phyloP scores from a whole-genome alignment of 2,329 filamentous ascomycete genomes.

The Aspergillus sp. region DNA sequence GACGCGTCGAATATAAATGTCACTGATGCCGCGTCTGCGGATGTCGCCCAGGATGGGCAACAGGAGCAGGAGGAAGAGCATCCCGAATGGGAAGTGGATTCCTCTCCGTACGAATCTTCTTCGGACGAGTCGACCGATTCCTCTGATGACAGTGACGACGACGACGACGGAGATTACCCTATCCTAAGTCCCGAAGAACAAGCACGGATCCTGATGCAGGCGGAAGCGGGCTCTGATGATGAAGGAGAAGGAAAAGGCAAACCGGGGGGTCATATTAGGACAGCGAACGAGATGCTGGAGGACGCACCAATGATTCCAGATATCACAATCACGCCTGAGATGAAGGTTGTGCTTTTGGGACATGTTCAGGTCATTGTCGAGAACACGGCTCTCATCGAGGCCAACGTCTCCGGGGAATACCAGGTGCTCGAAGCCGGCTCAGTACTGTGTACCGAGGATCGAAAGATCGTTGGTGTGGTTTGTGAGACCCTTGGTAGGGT shows the following conservation, averaged over 20 bases:
- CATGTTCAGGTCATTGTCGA: slow-evolving; percentile 69
- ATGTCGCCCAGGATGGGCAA: slow-evolving; percentile 9
- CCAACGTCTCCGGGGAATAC: slow-evolving; percentile 69
- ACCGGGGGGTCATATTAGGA: slow-evolving; percentile 52
- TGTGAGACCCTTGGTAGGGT: slow-evolving; percentile 80
- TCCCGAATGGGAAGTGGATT: slow-evolving; percentile 79
- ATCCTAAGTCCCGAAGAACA: slow-evolving; percentile 74
- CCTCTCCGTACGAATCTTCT: slow-evolving; percentile 64
- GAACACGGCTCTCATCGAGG: slow-evolving; percentile 69
- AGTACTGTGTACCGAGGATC: slow-evolving; percentile 67
- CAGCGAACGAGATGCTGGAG: slow-evolving; percentile 68
- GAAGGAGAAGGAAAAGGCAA: slow-evolving; percentile 52
- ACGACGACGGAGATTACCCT: slow-evolving; percentile 52
- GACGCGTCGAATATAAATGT: not conserved
- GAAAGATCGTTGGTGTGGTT: slow-evolving; percentile 71
- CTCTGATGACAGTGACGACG: slow-evolving; percentile 43
- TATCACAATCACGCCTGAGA: slow-evolving; percentile 66
- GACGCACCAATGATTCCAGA: slow-evolving; percentile 64
- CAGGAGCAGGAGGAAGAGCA: slow-evolving; percentile 42
- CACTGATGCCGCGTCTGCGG: slow-evolving; percentile 3
- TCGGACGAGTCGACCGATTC: slow-evolving; percentile 52
- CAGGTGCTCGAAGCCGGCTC: slow-evolving; percentile 78
- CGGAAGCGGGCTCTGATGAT: slow-evolving; percentile 70
- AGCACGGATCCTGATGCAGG: slow-evolving; percentile 75
- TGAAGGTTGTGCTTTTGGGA: slow-evolving; percentile 69